Conservation (phyloP, 129 eudicot species). For the Smallanthus sonchifolius region DNA sequence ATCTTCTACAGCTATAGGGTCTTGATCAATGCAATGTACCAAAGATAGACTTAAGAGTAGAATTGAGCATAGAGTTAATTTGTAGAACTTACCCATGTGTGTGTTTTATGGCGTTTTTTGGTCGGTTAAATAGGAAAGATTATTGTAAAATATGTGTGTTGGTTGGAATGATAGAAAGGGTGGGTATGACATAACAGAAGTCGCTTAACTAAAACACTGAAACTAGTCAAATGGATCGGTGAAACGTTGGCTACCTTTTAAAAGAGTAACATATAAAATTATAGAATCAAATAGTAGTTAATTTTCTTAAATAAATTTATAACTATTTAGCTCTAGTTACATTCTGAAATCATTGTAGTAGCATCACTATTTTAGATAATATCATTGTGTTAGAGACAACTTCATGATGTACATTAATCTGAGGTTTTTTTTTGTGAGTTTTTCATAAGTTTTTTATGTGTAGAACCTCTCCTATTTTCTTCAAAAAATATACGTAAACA, state of each 20-base stretch:
- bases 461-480: too few relatives aligned
- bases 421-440: too few relatives aligned
- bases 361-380: too few relatives aligned
- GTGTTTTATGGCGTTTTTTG: constrained; percentile 1
- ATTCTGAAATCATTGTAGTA: too few relatives aligned
- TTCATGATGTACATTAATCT: too few relatives aligned
- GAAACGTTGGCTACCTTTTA: neutral
- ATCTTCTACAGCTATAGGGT: constrained; percentile 33
- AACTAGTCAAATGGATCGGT: neutral
- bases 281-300: too few relatives aligned
- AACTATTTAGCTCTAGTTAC: too few relatives aligned
- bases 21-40: constrained; percentile 25
- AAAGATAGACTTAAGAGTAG: constrained; percentile 17
- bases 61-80: constrained; percentile 11
- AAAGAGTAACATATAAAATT: too few relatives aligned
- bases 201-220: constrained; percentile 26
- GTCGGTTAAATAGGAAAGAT: constrained; percentile 8
- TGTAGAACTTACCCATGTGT: constrained; percentile 17
- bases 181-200: constrained; percentile 24
- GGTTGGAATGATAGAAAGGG: constrained; percentile 15
- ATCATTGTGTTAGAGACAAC: too few relatives aligned
- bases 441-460: too few relatives aligned
- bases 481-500: too few relatives aligned
- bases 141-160: constrained; percentile 18
- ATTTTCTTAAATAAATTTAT: too few relatives aligned